Base-by-base conservation (phyloP, 257 asterid species). In the Catharanthus roseus region DNA sequence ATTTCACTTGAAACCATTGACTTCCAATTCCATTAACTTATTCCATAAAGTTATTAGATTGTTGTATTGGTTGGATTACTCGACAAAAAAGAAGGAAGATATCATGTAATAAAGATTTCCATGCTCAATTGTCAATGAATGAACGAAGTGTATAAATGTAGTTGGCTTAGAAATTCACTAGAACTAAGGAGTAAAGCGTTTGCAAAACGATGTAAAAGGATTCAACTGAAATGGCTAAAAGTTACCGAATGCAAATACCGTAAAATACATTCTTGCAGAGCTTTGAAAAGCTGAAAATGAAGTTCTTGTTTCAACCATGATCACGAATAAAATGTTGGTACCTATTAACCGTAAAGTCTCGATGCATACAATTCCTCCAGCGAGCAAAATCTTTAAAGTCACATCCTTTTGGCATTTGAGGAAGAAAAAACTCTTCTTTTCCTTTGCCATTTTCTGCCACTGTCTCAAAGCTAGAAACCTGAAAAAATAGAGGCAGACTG, bases 261-360 rank as follows among this genome's bases (percentile, higher is more conserved):
- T 24, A 45, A 60, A 70, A 23, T 19, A 33, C 8, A 49, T 31
- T 58, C 26, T 53, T 10, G 54, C n/a, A 16, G 13, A 0, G 16
- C 38, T n/a, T 24, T 19, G 24, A 49, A 19, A 49, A 49, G 55
- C 4, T 45, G 12, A 57, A 13, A 24, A 16, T 56, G 53, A 55
- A 8, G 4, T 31, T 61, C 62, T 3, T 28, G 29, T 31, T 62
- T 11, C 26, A 36, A 13, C 62, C 47, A 16, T 28, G 16, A 68
- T 28, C 15, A 68, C 44, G 29, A 11, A 68, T 6, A 26, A 0
- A 26, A 65, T 5, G 3, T 69, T 70, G 5, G 16, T 67, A 93
- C 97, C 97, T 85, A 88, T 93, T 93, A 67, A 93, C 84, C 33
- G 99, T 93, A 77, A 91, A 93, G 86, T 93, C 99, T 70, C 99